Evolutionary conservation across 2,329 filamentous ascomycete genomes (phyloP), one percentile per base, ranked within the genome.

Genomic region (Penicillium sclerotigenum): DNA sequence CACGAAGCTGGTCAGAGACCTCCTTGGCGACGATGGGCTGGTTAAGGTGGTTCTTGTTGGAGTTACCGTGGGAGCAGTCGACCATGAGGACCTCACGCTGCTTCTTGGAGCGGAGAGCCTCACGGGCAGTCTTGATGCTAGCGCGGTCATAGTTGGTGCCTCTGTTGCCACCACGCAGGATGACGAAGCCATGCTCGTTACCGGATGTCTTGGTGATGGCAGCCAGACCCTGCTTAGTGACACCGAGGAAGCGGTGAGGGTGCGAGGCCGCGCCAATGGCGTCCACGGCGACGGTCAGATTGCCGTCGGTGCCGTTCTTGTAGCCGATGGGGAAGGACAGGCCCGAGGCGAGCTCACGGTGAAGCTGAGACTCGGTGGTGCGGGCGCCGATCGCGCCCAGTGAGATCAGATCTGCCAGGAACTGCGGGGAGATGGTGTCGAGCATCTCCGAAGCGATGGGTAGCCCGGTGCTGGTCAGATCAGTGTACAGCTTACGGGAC

Each of bases 221-320:
- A 43, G 93, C 94, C 59, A 97, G 81, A 58, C 94, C 94, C 72
- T 96, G 92, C 82, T 99, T 99, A 31, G 94, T 99, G 47, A 99
- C 94, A 76, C 92, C 93, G 82, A 99, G 89, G 82, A 99, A 99
- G 80, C 97, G 93, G 77, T 99, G 94, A 10, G 77, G 77, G 66
- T 79, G 74, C 49, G 73, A 70, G 6, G 78, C 77, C 24, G 90
- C 87, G 57, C 93, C 94, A 72, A 97, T 97, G 33, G 94, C 94
- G 73, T 99, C 94, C 68, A 97, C 95, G 20, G 93, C 92, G 20
- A 97, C 92, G 28, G 85, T 86, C 54, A 99, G 80, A 66, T 88
- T 91, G 40, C 94, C 94, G 69, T 99, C 94, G 24, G 94, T 99
- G 59, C 94, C 94, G 77, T 99, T 99, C 86, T 99, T 99, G 88